phyloP scores from a whole-genome alignment of 148 eudicot genomes.

The Rhododendron molle region DNA sequence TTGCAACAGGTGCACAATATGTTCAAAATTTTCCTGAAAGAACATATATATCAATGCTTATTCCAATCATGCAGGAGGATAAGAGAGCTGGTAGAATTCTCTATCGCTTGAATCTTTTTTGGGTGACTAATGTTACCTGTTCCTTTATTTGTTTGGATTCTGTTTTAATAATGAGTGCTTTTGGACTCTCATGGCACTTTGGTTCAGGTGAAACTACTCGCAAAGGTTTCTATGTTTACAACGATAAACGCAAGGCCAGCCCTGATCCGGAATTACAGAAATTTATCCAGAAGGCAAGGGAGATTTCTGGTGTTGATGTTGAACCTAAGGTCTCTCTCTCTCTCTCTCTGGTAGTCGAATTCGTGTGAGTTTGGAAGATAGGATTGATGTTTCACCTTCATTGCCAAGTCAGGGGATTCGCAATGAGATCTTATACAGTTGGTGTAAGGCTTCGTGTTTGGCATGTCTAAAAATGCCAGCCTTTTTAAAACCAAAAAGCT shows the following conservation, averaged over 20 bases:
- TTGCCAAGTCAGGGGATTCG: background rate
- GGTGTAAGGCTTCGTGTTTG: background rate
- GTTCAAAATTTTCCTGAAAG: slow-evolving; percentile 77
- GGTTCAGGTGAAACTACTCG: slow-evolving; percentile 85
- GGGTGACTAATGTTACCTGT: background rate
- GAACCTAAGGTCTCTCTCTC: slow-evolving; percentile 67
- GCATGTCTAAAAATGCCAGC: background rate
- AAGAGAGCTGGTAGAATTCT: slow-evolving; percentile 72
- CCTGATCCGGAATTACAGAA: slow-evolving; percentile 82
- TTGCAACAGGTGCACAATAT: slow-evolving; percentile 75
- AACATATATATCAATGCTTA: slow-evolving; percentile 78
- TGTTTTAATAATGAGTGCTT: background rate
- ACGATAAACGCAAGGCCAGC: slow-evolving; percentile 72
- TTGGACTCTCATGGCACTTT: slow-evolving; percentile 5
- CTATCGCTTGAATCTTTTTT: background rate
- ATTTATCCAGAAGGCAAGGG: slow-evolving; percentile 78
- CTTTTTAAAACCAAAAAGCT: background rate
- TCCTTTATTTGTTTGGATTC: background rate
- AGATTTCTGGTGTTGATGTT: slow-evolving; percentile 57
- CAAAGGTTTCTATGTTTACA: slow-evolving; percentile 80
- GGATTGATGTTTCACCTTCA: background rate
- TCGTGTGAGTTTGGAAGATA: background rate
- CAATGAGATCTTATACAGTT: background rate
- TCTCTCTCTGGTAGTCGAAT: background rate
- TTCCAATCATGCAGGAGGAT: slow-evolving; percentile 92